Conservation (phyloP, 768 basidiomycete genomes). For the Kwoniella botswanensis region DNA sequence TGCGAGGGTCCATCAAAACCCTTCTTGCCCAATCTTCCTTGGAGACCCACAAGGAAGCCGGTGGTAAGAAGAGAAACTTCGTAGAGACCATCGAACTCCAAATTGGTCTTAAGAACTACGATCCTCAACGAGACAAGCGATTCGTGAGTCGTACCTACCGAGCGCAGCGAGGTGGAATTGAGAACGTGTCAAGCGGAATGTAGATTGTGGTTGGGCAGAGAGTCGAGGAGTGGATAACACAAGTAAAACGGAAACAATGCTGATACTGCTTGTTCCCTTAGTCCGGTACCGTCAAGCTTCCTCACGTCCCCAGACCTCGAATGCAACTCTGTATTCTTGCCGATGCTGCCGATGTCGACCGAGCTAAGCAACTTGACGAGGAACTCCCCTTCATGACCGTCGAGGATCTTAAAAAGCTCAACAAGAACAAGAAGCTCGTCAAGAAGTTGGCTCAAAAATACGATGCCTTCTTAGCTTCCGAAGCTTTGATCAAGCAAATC, state of each 20-base stretch:
- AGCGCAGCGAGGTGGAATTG: not conserved
- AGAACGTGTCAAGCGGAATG: not conserved
- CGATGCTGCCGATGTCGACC: slow-evolving; percentile 96
- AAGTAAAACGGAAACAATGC: not conserved
- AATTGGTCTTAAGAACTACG: slow-evolving; percentile 61
- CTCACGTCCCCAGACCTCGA: slow-evolving; percentile 95
- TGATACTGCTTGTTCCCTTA: not conserved
- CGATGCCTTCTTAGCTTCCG: slow-evolving; percentile 97
- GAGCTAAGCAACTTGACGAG: slow-evolving; percentile 60
- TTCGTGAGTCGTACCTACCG: slow-evolving; percentile 68
- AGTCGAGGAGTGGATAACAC: not conserved
- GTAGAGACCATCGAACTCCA: slow-evolving; percentile 60
- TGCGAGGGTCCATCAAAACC: slow-evolving; percentile 96
- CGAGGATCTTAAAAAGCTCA: slow-evolving; percentile 99
- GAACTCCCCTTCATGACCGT: slow-evolving; percentile 84
- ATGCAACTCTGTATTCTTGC: slow-evolving; percentile 99
- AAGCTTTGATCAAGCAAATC: slow-evolving; percentile 98
- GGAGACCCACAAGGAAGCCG: slow-evolving; percentile 66
- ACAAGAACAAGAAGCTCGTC: slow-evolving; percentile 99
- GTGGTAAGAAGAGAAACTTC: slow-evolving; percentile 60
- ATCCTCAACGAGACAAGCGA: slow-evolving; percentile 99
- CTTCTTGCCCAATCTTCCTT: slow-evolving; percentile 80
- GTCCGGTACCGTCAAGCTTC: slow-evolving; percentile 68
- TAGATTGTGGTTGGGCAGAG: too few species aligned
- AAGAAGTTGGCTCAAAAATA: slow-evolving; percentile 99